phyloP scores from a whole-genome alignment of 768 basidiomycete species.

The Tephrocybe rancida region DNA sequence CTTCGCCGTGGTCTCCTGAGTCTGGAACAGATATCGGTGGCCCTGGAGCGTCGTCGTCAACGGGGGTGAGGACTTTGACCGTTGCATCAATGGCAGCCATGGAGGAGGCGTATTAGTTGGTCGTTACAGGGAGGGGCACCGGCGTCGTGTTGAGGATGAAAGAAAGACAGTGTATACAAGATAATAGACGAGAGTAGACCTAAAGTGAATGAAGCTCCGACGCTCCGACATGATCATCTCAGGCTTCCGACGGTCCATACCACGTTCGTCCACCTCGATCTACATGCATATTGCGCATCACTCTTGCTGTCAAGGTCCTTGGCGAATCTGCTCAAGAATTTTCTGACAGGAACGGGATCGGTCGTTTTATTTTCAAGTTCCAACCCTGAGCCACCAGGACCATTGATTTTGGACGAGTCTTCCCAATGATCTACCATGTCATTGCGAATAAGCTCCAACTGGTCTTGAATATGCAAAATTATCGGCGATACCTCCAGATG shows the following conservation, averaged over 20 bases:
- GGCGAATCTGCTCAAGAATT: too few species aligned
- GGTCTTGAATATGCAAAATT: too few species aligned
- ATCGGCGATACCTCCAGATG: too few species aligned
- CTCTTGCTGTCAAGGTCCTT: too few species aligned
- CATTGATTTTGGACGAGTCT: too few species aligned
- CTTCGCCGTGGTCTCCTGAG: constrained; percentile 73
- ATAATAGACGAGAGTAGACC: constrained; percentile 8
- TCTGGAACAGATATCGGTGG: constrained; percentile 72
- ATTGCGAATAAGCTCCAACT: too few species aligned
- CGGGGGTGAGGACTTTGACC: constrained; percentile 1
- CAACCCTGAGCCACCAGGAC: too few species aligned
- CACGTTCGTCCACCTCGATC: constrained; percentile 9
- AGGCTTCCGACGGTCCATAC: neutral
- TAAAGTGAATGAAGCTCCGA: constrained; percentile 10
- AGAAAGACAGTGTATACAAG: constrained; percentile 9
- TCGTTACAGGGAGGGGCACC: neutral
- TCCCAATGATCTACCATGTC: too few species aligned
- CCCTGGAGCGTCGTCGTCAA: constrained; percentile 54
- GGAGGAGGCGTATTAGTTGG: constrained; percentile 2
- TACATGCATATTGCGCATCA: too few species aligned
- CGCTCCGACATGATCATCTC: neutral
- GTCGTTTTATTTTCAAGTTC: too few species aligned
- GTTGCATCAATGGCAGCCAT: constrained; percentile 17
- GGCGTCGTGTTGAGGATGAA: constrained; percentile 3
- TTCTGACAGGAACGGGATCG: too few species aligned